Conservation (phyloP, 2,329 filamentous ascomycete genomes). For the Neocucurbitaria cava region DNA sequence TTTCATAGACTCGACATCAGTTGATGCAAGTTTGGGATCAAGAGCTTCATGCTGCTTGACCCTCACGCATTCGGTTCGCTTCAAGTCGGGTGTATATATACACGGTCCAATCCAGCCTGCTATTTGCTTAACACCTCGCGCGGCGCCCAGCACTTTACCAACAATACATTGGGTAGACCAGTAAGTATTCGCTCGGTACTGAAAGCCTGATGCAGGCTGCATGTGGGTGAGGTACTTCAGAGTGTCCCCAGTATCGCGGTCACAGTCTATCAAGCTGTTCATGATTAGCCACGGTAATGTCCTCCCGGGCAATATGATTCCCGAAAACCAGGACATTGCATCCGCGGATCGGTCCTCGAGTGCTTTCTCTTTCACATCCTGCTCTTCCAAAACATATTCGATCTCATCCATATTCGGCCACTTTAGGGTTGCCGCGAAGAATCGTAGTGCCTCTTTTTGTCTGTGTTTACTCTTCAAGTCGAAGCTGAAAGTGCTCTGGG, state of each 20-base stretch:
- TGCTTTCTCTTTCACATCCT: constrained; percentile 56
- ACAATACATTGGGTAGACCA: constrained; percentile 77
- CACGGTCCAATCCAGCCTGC: constrained; percentile 79
- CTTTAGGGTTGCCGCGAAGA: constrained; percentile 75
- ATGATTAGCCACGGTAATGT: constrained; percentile 77
- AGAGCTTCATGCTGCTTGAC: constrained; percentile 67
- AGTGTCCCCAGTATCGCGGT: constrained; percentile 70
- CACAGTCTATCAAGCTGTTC: constrained; percentile 78
- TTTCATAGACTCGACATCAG: constrained; percentile 70
- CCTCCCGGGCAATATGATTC: constrained; percentile 73
- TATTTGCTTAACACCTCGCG: constrained; percentile 72
- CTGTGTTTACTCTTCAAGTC: constrained; percentile 70
- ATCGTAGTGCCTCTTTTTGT: constrained; percentile 72
- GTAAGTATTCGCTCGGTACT: constrained; percentile 79
- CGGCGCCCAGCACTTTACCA: constrained; percentile 72
- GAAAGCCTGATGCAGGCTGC: constrained; percentile 74
- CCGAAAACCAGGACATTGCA: constrained; percentile 79
- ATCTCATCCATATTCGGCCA: constrained; percentile 76
- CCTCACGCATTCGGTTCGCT: constrained; percentile 72
- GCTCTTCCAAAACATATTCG: constrained; percentile 66
- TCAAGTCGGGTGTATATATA: constrained; percentile 70
- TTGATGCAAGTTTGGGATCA: constrained; percentile 60
- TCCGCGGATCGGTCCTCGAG: constrained; percentile 71
- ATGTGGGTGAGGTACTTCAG: constrained; percentile 73
- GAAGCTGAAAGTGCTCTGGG: constrained; percentile 61